These are phyloP conservation scores for Lactarius hatsudake DNA, from an alignment of 768 basidiomycete species.

Conservation along the genomic window DNA sequence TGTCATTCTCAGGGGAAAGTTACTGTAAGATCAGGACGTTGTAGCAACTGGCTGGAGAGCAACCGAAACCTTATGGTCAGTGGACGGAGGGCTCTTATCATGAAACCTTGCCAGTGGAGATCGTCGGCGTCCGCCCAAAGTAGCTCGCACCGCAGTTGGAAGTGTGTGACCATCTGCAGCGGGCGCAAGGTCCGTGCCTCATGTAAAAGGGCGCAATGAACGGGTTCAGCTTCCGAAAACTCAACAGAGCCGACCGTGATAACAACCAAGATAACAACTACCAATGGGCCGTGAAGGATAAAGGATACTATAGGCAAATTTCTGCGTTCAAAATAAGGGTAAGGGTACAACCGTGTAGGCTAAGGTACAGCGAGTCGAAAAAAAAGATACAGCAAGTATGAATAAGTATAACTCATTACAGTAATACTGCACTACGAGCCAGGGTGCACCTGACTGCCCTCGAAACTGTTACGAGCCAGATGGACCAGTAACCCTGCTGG, in stretches of 20 bases:
- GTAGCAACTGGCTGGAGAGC: neutral
- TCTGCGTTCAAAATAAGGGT: neutral
- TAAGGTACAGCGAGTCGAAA: neutral
- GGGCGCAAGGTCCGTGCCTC: conserved; percentile 12
- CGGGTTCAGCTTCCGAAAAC: neutral
- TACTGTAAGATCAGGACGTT: too few species aligned
- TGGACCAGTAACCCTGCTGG: neutral
- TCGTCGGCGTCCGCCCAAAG: neutral
- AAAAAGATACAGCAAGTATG: neutral
- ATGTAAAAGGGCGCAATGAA: conserved; percentile 16
- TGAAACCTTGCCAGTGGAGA: neutral
- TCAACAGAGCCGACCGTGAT: neutral
- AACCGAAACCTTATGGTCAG: conserved; percentile 4
- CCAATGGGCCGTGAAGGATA: neutral
- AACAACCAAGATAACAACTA: neutral
- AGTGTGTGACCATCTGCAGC: neutral
- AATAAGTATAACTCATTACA: neutral
- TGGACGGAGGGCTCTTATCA: neutral
- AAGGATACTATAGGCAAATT: neutral
- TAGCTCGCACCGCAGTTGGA: neutral
- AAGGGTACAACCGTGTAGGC: neutral
- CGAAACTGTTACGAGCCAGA: neutral
- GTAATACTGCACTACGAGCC: neutral
- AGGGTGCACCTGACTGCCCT: neutral
- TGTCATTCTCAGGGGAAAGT: neutral